Percentiles rank a stretch among this genome's conserved stretches.
phyloP scores from a whole-genome alignment of 345 rosid species.

The Balakata baccata region DNA sequence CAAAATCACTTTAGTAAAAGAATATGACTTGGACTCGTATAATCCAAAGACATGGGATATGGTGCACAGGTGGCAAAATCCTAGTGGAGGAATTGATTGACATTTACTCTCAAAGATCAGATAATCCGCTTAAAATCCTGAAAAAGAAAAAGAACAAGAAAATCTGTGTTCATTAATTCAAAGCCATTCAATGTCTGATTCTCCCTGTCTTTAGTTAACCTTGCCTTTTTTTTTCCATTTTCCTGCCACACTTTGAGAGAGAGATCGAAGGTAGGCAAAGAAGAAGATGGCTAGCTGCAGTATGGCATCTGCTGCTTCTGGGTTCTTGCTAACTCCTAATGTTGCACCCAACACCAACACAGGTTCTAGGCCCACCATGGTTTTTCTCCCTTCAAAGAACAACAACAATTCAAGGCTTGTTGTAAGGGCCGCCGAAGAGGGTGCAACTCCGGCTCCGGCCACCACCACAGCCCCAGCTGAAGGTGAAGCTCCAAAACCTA shows the following conservation, averaged over 20 bases:
- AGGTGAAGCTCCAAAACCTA: constrained; percentile 51
- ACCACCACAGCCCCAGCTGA: constrained; percentile 35
- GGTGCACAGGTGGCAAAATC: constrained; percentile 54
- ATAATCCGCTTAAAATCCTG: constrained; percentile 25
- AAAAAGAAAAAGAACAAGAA: not conserved
- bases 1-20: too few species aligned
- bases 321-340: constrained; percentile 45
- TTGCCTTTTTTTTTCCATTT: not conserved
- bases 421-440: constrained; percentile 62
- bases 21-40: constrained; percentile 21
- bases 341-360: constrained; percentile 29
- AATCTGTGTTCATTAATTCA: constrained; percentile 31
- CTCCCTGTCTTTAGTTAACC: not conserved
- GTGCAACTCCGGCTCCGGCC: constrained; percentile 35
- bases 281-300: constrained; percentile 53
- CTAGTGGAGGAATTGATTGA: constrained; percentile 53
- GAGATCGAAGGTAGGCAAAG: not conserved
- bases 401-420: constrained; percentile 47
- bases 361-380: constrained; percentile 40
- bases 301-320: constrained; percentile 73
- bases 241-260: not conserved
- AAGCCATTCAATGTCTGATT: constrained; percentile 31
- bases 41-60: constrained; percentile 49
- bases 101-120: constrained; percentile 26
- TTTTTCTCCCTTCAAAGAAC: constrained; percentile 44